Conservation (phyloP, 176 grass and related monocot species). For the Eremochloa ophiuroides region DNA sequence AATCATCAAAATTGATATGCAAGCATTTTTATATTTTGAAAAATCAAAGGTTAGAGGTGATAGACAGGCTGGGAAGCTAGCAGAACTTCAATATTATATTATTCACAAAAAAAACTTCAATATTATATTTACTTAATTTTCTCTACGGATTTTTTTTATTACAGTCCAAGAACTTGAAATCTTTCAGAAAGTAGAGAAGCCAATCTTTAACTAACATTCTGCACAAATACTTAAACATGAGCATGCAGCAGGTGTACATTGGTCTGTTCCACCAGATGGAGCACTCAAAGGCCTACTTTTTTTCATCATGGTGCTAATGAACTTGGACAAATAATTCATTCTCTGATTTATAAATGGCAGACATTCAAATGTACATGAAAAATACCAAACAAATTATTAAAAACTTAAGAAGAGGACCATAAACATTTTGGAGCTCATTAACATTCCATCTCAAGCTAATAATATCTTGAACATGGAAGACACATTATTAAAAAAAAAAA, state of each 20-base stretch:
- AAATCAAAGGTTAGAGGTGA: background rate
- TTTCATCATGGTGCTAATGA: background rate
- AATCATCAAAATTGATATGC: background rate
- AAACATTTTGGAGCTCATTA: background rate
- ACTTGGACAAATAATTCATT: background rate
- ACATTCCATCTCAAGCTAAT: background rate
- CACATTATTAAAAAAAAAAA: background rate
- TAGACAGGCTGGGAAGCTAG: background rate
- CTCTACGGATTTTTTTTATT: background rate
- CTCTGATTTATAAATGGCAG: background rate
- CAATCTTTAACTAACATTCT: background rate
- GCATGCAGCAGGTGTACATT: constrained; percentile 2
- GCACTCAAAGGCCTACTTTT: constrained; percentile 17
- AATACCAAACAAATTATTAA: background rate
- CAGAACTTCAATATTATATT: background rate
- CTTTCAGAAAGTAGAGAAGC: background rate
- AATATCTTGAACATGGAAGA: background rate
- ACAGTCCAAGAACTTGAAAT: background rate
- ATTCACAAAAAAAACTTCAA: no score
- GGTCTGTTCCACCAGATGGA: background rate
- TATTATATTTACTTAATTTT: background rate
- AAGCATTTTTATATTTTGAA: background rate
- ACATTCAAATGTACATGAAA: background rate
- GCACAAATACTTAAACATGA: background rate
- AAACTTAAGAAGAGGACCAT: background rate